Conservation (phyloP, 192 early-diverging fungal genomes). For the Backusella luteola region DNA sequence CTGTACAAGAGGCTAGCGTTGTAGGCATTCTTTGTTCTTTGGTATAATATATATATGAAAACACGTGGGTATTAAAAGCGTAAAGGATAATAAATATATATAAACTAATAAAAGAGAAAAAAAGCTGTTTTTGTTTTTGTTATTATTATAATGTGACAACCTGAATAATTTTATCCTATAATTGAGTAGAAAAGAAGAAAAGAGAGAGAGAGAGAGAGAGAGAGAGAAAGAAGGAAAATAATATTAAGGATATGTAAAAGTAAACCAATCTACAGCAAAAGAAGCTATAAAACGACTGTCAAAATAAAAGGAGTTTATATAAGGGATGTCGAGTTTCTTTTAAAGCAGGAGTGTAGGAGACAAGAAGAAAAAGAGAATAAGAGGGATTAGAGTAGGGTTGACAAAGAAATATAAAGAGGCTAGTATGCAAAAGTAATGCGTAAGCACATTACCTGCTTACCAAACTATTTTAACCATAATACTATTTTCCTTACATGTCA, state of each 20-base stretch:
- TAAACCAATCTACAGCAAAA: background rate
- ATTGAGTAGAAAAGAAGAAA: background rate
- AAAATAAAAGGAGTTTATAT: slow-evolving; percentile 4
- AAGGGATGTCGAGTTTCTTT: background rate
- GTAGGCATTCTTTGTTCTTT: slow-evolving; percentile 15
- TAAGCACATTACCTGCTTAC: slow-evolving; percentile 3
- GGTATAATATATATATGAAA: background rate
- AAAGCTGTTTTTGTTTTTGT: background rate
- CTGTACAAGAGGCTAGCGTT: background rate
- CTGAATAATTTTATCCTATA: background rate
- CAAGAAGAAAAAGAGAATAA: background rate
- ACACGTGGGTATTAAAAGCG: background rate
- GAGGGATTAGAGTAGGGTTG: background rate
- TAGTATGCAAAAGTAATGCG: background rate
- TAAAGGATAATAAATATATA: background rate
- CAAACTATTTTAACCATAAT: background rate
- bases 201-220: background rate
- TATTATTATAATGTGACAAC: background rate
- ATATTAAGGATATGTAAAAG: background rate
- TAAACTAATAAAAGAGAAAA: background rate
- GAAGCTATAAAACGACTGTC: background rate
- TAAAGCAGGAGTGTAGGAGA: background rate
- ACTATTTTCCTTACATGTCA: background rate
- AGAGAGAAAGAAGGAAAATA: background rate
- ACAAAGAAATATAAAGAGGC: background rate